A percentile compares a stretch with the other conserved stretches of the same genome.
Conservation (phyloP, 441 rosid genomes). For the Mallotus repandus region DNA sequence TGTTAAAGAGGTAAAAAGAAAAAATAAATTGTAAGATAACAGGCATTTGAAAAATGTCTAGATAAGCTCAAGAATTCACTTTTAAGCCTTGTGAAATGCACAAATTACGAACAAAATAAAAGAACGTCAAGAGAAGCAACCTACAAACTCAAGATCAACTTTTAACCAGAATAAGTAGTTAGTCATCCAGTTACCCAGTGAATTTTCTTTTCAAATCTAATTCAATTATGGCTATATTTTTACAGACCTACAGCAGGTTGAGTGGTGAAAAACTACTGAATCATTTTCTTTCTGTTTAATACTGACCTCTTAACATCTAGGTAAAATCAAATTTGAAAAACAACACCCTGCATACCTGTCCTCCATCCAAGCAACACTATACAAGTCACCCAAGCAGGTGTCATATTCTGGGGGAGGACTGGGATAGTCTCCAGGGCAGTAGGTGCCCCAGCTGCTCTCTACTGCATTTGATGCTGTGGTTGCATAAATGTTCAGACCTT, state of each 20-base stretch:
- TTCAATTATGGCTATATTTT: not conserved
- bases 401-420: constrained; percentile 83
- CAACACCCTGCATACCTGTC: constrained; percentile 54
- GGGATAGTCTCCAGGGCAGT: constrained; percentile 88
- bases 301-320: not conserved
- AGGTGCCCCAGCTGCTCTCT: constrained; percentile 96
- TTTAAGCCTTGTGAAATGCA: not conserved
- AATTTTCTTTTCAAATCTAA: not conserved
- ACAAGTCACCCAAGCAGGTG: constrained; percentile 96
- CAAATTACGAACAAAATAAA: not conserved
- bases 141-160: too few relatives aligned
- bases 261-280: not conserved
- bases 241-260: not conserved
- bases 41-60: not conserved
- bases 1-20: constrained; percentile 36
- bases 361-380: constrained; percentile 98
- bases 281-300: not conserved
- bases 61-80: not conserved
- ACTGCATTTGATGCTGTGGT: constrained; percentile 91
- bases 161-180: not conserved
- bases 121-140: not conserved
- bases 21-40: constrained; percentile 15
- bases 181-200: not conserved
- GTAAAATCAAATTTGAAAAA: not conserved
- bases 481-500: constrained; percentile 81